Evolutionary conservation across 2,329 filamentous ascomycete genomes (phyloP), one percentile per base, ranked within the genome.

Genomic region (Fusarium proliferatum): DNA sequence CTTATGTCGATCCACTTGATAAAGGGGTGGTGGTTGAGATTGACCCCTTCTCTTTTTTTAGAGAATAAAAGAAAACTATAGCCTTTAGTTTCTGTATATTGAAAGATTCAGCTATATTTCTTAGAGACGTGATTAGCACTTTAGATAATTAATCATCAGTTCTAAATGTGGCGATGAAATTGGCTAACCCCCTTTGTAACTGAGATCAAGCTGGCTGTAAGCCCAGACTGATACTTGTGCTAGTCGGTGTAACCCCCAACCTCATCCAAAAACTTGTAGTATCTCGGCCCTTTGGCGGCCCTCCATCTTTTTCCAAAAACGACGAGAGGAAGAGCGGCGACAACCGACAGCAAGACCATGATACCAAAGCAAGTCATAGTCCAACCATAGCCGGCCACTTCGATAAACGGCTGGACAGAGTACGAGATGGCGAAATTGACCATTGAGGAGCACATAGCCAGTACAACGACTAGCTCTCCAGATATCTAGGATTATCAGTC

Each of bases 1-100:
- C 1, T 3, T 6, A 23, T 16, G n/a, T 10, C 1, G 16, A 23
- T 23, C 10, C 9, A 23, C 6, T 0, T 0, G 2, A 23, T 23
- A 23, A 39, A 4, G 1, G n/a, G 10, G 26, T 16, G 9, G 15
- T 43, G 9, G 6, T 23, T 10, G 15, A 23, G n/a, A 43, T 11
- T 23, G 9, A 6, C 41, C 9, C 3, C 13, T 43, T 43, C 30
- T 30, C 10, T 4, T 13, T 6, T n/a, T 23, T 23, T 1, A 2
- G 6, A 6, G 8, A 42, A 15, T 9, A 15, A 3, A 23, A 16
- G 5, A 17, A 17, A 17, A 23, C n/a, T 4, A 23, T 17, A 43
- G 15, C 41, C n/a, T 11, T 8, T 3, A 7, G 1, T 8, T 43
- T 17, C 2, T 23, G 5, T 17, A 17, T 2, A 21, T 7, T n/a